Percentiles rank a stretch among this genome's conserved stretches.
phyloP scores from a whole-genome alignment of 345 rosid genomes.

The Hypericum androsaemum region DNA sequence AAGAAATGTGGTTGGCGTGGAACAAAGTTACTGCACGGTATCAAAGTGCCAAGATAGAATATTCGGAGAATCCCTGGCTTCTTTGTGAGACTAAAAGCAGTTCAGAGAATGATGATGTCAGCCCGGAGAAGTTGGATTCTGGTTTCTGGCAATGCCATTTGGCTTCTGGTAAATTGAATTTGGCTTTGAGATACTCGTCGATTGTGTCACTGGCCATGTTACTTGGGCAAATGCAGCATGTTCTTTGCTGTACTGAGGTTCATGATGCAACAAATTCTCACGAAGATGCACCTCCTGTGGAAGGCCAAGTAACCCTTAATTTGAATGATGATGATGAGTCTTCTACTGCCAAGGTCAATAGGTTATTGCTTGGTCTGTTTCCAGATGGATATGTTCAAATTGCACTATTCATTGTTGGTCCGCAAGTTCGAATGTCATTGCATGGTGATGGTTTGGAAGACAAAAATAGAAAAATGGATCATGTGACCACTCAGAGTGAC shows the following conservation, averaged over 20 bases:
- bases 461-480: slow-evolving; percentile 18
- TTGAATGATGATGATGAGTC: slow-evolving; percentile 30
- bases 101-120: slow-evolving; percentile 24
- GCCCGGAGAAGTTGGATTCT: slow-evolving; percentile 28
- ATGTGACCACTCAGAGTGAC: slow-evolving; percentile 25
- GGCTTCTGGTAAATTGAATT: slow-evolving; percentile 52
- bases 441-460: slow-evolving; percentile 30
- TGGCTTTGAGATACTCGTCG: slow-evolving; percentile 43
- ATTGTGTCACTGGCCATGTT: slow-evolving; percentile 41
- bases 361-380: slow-evolving; percentile 34
- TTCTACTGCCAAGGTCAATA: slow-evolving; percentile 32
- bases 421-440: slow-evolving; percentile 38
- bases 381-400: slow-evolving; percentile 63
- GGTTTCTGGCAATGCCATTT: slow-evolving; percentile 58
- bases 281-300: slow-evolving; percentile 22
- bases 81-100: slow-evolving; percentile 49
- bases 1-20: slow-evolving; percentile 68
- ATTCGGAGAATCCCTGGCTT: slow-evolving; percentile 51
- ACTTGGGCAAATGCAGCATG: slow-evolving; percentile 42
- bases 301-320: slow-evolving; percentile 25
- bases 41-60: slow-evolving; percentile 35
- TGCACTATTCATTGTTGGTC: slow-evolving; percentile 63
- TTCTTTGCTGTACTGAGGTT: slow-evolving; percentile 29
- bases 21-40: slow-evolving; percentile 27
- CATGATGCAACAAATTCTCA: slow-evolving; percentile 17